Conservation (phyloP, 345 rosid species). For the Bruguiera sexangula region DNA sequence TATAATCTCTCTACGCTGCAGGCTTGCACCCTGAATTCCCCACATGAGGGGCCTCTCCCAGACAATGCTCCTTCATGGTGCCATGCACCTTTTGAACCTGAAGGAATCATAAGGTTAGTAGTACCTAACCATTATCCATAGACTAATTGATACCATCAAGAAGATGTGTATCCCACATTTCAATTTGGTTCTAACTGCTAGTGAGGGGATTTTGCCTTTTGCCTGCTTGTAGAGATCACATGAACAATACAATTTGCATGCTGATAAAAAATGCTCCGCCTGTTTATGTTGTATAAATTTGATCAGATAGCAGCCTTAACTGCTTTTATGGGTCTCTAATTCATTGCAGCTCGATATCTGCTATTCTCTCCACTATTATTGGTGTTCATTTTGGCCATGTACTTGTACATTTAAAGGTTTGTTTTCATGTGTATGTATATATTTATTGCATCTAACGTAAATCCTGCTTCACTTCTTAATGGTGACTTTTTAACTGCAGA, state of each 20-base stretch:
- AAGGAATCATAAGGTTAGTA: slow-evolving; percentile 73
- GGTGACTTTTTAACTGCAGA: slow-evolving; percentile 35
- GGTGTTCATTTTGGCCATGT: slow-evolving; percentile 88
- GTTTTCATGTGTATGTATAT: not conserved
- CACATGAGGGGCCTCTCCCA: slow-evolving; percentile 51
- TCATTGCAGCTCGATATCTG: slow-evolving; percentile 68
- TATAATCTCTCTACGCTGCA: slow-evolving; percentile 31
- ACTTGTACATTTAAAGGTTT: slow-evolving; percentile 65
- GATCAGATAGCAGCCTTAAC: not conserved
- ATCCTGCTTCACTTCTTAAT: slow-evolving; percentile 11
- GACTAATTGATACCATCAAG: not conserved
- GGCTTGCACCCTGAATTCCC: slow-evolving; percentile 74
- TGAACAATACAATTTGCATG: no score
- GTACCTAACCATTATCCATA: not conserved
- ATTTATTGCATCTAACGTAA: not conserved
- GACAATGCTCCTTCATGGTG: slow-evolving; percentile 83
- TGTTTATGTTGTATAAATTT: not conserved
- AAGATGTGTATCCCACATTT: no score
- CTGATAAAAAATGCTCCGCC: no score
- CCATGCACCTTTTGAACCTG: slow-evolving; percentile 88
- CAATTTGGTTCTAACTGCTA: no score
- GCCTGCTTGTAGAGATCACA: no score
- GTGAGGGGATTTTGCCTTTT: no score
- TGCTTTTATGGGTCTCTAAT: slow-evolving; percentile 1
- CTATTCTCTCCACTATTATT: slow-evolving; percentile 68